Base-by-base conservation (phyloP, 805 yeast species). In the Nakazawaea pomicola region DNA sequence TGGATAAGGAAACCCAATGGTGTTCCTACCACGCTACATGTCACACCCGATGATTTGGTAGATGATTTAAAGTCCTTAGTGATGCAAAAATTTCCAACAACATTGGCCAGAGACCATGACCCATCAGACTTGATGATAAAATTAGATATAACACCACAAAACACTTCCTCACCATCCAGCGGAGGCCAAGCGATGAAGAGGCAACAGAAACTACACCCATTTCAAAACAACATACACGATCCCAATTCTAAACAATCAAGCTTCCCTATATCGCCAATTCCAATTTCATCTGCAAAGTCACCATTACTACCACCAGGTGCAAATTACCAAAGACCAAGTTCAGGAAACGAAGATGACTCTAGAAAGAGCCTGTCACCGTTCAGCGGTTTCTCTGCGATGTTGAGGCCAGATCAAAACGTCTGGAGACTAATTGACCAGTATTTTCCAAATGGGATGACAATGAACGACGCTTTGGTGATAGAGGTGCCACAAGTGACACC, bases 61-160 rank as follows among this genome's bases (percentile, higher is more conserved):
- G 98, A 90, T 58, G 96, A 91, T 58, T 65, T 90, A 51, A 90
- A 90, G 53, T 63, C 70, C 9, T 70, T 77, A 45, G 70, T 90
- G 1, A 59, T 80, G 28, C 63, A 62, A 33, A 84, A 81, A 50
- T 83, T 74, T 57, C 84, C 95, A 41, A 78, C 83, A 45, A 72
- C 86, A 2, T 54, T 83, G 42, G 84, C 79, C 3, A 57, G 74
- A 46, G 56, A 65, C 34, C 73, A 70, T 53, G 88, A 88, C 62
- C 80, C 95, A 7, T 78, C 95, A 9, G 87, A 85, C 55, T 44
- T 82, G 48, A 41, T 66, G 14, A 56, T 78, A 45, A 54, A 54
- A 36, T 24, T 58, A 23, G 56, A 53, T 15, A 4, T 56, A 11
- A 48, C 53, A 6, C 9, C 27, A 3, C 8, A 39, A 14, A 12